Evolutionary conservation across 1,284 basidiomycete species (phyloP), one percentile per base, ranked within the genome.

Genomic region (Amylostereum chailletii): DNA sequence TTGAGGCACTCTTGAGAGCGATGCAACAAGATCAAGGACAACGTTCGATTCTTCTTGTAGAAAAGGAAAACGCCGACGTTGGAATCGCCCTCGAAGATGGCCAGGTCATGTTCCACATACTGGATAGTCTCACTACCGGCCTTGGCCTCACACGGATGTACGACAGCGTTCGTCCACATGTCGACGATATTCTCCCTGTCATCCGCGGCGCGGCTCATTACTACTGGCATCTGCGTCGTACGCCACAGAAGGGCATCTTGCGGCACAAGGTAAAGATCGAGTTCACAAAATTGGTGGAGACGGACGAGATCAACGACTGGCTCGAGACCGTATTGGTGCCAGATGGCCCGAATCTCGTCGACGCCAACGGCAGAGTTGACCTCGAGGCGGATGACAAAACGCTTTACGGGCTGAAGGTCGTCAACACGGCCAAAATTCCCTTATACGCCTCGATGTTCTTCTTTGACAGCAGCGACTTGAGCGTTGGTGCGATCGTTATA

Each of bases 201-300:
- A 19, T 48, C 10, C 29, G 32, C 11, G 38, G 40, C 33, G 39
- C 47, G 3, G 47, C 47, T 3, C 47, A 48, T 33, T 48, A 31
- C 27, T 43, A 42, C 42, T 48, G 47, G 47, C 47, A 48, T 37
- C 40, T 48, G 3, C 47, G 47, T 33, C 47, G 47, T 31, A 27
- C 46, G n/a, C 42, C 42, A 5, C 27, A 43, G 27, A 11, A 43
- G 29, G 30, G 30, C 27, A 7, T 31, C 6, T 30, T 43, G 3
- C 42, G 42, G 7, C 4, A 31, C 42, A 43, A 43, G 27, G 42
- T 43, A 4, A 30, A 43, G 27, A 43, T 43, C 27, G 19, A 30
- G 42, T 43, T 43, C n/a, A 26, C 29, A 43, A 10, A 10, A 30
- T 30, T 43, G 4, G 26, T 30, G 29, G n/a, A 26, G 5, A 43